Base-by-base conservation (phyloP, 768 basidiomycete species). In the Leccinum olivaceopallidum region DNA sequence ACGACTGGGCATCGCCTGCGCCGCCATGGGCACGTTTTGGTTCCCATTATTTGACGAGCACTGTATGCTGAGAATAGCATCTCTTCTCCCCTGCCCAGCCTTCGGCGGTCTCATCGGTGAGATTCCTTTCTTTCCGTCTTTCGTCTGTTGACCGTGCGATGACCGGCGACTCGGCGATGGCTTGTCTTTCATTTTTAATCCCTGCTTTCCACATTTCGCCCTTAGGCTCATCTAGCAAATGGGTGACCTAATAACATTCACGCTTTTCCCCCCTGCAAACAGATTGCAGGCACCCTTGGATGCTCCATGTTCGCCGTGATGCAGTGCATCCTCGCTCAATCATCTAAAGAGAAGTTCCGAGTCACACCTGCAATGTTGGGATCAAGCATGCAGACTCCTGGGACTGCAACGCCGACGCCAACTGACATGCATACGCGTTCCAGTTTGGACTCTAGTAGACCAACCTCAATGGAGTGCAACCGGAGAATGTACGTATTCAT, bases 1-100 rank as follows among this genome's bases (percentile, higher is more conserved):
- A 26, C 71, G 83, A 18, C 71, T 86, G 67, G 81, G 83, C 8
- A 73, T 85, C 32, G 78, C 78, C 62, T 85, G 80, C 63, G 77
- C 78, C 4, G 74, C 77, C 36, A 79, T 79, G 64, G 79, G 82
- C 83, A 58, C 32, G 36, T 7, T 37, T 32, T 39, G 8, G 39
- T 42, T 42, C 39, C 39, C 8, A 16, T 37, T 42, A n/a, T 42
- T n/a, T n/a, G 39, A n/a, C 39, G 39, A 42, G 39, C 39, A 18
- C 39, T 42, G 39, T 9, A 9, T 42, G 18, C 8, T 42, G 8
- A 42, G 8, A 18, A 42, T n/a, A 9, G 9, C 39, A 14, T 42
- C 39, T n/a, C 34, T 13, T 34, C 13, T 13, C 13, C 34, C 39
- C 39, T 37, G 16, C 37, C 14, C 37, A 37, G 14, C 37, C 37